These are phyloP conservation scores for Geotrichum restrictum DNA, from an alignment of 1,139 yeast species.

Conservation along the genomic window DNA sequence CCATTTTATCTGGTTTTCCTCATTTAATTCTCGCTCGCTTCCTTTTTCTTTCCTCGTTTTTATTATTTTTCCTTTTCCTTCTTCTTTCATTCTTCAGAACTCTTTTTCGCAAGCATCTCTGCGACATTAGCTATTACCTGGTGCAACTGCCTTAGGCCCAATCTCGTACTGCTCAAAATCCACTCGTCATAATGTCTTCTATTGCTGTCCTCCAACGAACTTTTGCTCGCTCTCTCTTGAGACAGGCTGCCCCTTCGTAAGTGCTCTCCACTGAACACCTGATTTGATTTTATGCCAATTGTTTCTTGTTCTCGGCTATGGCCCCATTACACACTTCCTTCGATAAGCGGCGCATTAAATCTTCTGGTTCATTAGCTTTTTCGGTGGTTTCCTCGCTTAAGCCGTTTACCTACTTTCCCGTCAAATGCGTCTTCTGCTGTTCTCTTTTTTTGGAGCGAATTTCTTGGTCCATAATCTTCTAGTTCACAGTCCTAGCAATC, in stretches of 20 bases:
- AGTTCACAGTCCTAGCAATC: no score
- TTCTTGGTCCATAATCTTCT: no score
- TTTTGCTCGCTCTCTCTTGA: conserved; percentile 22
- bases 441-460: no score
- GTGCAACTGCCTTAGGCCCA: no score
- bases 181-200: conserved; percentile 27
- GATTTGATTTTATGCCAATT: no score
- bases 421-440: not conserved
- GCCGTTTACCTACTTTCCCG: not conserved
- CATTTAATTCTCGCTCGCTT: not conserved
- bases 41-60: not conserved
- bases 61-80: not conserved
- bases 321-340: no score
- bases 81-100: not conserved
- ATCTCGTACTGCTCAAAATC: not conserved
- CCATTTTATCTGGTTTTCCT: not conserved
- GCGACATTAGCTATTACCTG: no score
- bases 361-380: no score
- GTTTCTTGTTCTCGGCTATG: no score
- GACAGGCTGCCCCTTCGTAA: conserved; percentile 23
- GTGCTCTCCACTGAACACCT: not conserved
- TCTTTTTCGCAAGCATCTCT: not conserved
- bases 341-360: no score
- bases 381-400: conserved; percentile 1
- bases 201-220: conserved; percentile 26